Evolutionary conservation across 2,329 filamentous ascomycete species (phyloP).

Genomic region (Colletotrichum sp.): DNA sequence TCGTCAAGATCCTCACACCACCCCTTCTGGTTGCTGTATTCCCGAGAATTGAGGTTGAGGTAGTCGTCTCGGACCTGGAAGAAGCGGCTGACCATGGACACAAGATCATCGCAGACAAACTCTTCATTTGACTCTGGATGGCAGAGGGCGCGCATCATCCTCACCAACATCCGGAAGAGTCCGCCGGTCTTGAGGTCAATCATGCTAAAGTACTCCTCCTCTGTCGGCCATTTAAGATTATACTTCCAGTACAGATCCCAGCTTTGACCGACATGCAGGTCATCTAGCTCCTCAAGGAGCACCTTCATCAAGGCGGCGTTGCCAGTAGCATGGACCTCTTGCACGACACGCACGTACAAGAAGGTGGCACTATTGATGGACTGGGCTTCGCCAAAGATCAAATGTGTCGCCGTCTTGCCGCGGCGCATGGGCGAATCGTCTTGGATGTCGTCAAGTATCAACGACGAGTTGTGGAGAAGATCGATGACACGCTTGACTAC

Average conservation of each 20-base stretch:
- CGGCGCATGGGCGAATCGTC: conserved; percentile 37
- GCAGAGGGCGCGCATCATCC: conserved; percentile 16
- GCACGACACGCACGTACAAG: conserved; percentile 26
- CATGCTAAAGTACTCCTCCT: conserved; percentile 32
- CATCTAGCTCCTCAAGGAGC: conserved; percentile 28
- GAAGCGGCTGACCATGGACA: conserved; percentile 26
- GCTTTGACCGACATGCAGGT: conserved; percentile 29
- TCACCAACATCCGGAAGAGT: conserved; percentile 22
- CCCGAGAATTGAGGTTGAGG: conserved; percentile 28
- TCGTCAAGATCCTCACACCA: conserved; percentile 46
- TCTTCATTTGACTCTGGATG: neutral
- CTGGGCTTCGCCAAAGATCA: conserved; percentile 37
- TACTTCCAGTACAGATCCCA: conserved; percentile 30
- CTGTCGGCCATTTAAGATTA: conserved; percentile 21
- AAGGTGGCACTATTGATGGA: conserved; percentile 40
- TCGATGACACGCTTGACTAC: neutral
- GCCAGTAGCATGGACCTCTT: conserved; percentile 2
- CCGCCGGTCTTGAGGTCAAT: conserved; percentile 27
- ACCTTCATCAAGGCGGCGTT: neutral
- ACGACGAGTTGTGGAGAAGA: neutral
- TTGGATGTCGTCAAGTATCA: conserved; percentile 40
- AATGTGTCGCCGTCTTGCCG: conserved; percentile 36
- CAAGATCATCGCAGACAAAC: neutral
- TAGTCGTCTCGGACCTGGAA: conserved; percentile 40
- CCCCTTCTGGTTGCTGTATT: conserved; percentile 40